Evolutionary conservation across 768 basidiomycete species (phyloP).

Genomic region (Favolaschia claudopus): DNA sequence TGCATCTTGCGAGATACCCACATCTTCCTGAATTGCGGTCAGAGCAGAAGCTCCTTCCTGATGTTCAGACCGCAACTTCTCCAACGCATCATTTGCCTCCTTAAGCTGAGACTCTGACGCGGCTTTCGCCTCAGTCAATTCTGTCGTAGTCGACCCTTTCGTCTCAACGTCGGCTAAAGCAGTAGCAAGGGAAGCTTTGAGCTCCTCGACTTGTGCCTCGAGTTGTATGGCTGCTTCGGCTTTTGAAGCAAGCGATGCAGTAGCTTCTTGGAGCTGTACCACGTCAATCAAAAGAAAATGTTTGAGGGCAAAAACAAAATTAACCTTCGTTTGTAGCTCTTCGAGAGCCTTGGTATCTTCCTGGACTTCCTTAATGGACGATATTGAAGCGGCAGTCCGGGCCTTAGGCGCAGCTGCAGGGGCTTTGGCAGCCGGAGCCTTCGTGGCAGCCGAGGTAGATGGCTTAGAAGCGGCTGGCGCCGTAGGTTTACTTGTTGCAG

Average conservation of each 20-base stretch:
- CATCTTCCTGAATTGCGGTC: constrained; percentile 56
- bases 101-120: constrained; percentile 57
- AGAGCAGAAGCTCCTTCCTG: constrained; percentile 45
- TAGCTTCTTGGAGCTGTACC: constrained; percentile 66
- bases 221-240: constrained; percentile 56
- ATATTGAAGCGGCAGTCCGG: constrained; percentile 65
- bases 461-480: constrained; percentile 41
- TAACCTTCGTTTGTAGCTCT: constrained; percentile 68
- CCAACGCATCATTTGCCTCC: constrained; percentile 50
- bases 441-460: constrained; percentile 18
- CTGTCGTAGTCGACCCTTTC: constrained; percentile 51
- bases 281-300: neutral
- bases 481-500: constrained; percentile 37
- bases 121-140: constrained; percentile 58
- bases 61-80: constrained; percentile 41
- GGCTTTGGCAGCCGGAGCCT: constrained; percentile 40
- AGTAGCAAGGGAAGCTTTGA: constrained; percentile 58
- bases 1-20: constrained; percentile 39
- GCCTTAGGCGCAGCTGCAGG: constrained; percentile 47
- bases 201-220: constrained; percentile 57
- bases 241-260: constrained; percentile 61
- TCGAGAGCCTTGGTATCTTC: constrained; percentile 65
- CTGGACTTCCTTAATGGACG: constrained; percentile 76
- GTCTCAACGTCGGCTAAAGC: constrained; percentile 55
- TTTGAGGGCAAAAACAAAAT: constrained; percentile 10